Base-by-base conservation (phyloP, 352 stramenopile genomes). In the Globisporangium polare region DNA sequence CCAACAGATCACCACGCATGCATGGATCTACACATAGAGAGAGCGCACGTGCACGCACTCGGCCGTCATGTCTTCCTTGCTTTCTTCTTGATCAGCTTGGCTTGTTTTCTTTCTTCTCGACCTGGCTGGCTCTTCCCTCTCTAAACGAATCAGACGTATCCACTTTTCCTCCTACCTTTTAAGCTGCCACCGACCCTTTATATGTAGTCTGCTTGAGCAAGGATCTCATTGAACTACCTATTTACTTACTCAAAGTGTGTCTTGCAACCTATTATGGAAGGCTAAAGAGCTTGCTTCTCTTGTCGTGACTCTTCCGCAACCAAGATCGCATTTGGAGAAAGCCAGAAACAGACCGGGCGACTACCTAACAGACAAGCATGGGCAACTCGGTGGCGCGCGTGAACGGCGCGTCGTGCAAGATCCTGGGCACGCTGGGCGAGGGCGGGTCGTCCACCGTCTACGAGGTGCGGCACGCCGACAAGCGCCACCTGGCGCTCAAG, bases 381-480 rank as follows among this genome's bases (percentile, higher is more conserved):
- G 82, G 82, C 58, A 91, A 91, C 62, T 53, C 69, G 4, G 46
- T 81, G 9, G 74, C 79, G 47, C 75, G 74, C n/a, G 71, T 91
- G 57, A 88, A 91, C 51, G 78, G 79, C 22, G 62, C 64, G 42
- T 63, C 68, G 66, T 91, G 83, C 60, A 71, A 82, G 53, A 71
- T 78, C 60, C 50, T 84, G 33, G 65, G 79, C 12, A 60, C 67
- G 53, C 60, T 96, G 3, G 86, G 67, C 5, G 83, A 88, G 2
- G 87, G 87, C 27, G 87, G 87, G 33, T 96, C 89, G 63, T 78
- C 83, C 27, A 66, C 74, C 13, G 87, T 95, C 45, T 83, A 85
- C 54, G 54, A 74, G 20, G 84, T 89, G 47, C 66, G 70, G 20
- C 73, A 78, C 12, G 66, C 71, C 29, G 58, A 68, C 22, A 58